Evolutionary conservation across 352 stramenopile genomes (phyloP).

Genomic region (Phytophthora vignae): DNA sequence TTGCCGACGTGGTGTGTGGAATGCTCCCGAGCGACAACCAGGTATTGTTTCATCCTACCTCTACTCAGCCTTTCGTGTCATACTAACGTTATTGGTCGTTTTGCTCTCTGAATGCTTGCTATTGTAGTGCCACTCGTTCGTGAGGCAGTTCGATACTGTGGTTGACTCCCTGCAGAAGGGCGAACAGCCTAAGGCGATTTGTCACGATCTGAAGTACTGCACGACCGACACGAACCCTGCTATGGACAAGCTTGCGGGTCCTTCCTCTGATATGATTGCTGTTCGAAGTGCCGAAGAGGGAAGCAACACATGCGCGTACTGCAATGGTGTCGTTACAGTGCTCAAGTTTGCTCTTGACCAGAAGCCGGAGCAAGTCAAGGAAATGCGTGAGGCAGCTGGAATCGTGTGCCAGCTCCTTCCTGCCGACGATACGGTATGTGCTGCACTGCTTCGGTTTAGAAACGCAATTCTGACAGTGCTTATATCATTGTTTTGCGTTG

Average conservation of each 20-base stretch:
- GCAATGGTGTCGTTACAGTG: constrained; percentile 68
- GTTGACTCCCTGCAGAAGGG: constrained; percentile 75
- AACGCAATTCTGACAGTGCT: background rate
- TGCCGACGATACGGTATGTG: constrained; percentile 62
- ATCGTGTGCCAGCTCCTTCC: constrained; percentile 75
- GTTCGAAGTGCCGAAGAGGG: constrained; percentile 11
- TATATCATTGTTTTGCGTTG: constrained; percentile 1
- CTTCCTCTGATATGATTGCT: constrained; percentile 19
- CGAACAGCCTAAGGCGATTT: constrained; percentile 66
- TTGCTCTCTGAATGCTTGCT: background rate
- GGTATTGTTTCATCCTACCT: constrained; percentile 35
- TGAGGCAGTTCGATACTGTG: constrained; percentile 67
- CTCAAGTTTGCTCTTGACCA: constrained; percentile 63
- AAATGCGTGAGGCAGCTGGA: constrained; percentile 67
- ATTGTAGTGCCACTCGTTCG: constrained; percentile 65
- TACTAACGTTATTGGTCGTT: constrained; percentile 1
- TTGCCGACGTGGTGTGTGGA: constrained; percentile 68
- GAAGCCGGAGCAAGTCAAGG: constrained; percentile 66
- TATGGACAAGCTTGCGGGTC: constrained; percentile 25
- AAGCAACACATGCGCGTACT: constrained; percentile 67
- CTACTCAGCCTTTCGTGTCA: constrained; percentile 3
- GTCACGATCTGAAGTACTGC: constrained; percentile 74
- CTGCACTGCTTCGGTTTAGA: background rate
- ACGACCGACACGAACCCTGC: constrained; percentile 22
- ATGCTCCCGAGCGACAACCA: constrained; percentile 66